Base-by-base conservation (phyloP, 1,139 yeast genomes). In the Magnusiomyces magnusii region DNA sequence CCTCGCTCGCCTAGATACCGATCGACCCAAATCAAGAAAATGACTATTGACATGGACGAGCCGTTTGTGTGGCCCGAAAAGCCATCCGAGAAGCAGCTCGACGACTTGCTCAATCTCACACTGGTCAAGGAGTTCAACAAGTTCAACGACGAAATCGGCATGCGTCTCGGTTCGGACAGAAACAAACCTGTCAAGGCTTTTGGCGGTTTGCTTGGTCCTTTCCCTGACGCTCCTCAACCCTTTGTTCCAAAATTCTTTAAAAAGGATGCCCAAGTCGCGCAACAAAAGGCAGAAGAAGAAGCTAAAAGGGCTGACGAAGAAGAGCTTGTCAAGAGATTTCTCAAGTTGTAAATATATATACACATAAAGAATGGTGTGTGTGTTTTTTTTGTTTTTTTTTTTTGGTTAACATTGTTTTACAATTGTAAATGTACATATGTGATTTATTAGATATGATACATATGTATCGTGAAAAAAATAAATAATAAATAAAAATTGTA, bases 61-160 rank as follows among this genome's bases (percentile, higher is more conserved):
- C 97, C 98, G 23, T 92, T 92, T 69, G 80, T 91, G 56, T 92
- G 97, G 97, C 98, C 98, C 2, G 84, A 85, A 66, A 80, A 81
- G 55, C 68, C 71, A 47, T 73, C 75, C 34, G 76, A 78, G 64
- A 67, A 67, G 50, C 66, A 71, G 52, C 72, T 75, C 72, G 71
- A 73, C 59, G 69, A 71, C 47, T 67, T 73, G 56, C 67, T 63
- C 24, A 55, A 63, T 44, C 61, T 68, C 23, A 69, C 64, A 47
- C 53, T 64, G 41, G 65, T 62, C 49, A 64, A 64, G 31, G 72
- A 73, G 57, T 64, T 69, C 55, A 59, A 66, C 24, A 67, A 70
- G 59, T 67, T 68, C 60, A 71, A 75, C 27, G 77, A 74, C 47
- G 84, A 81, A 57, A 73, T 69, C 58, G 69, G 68, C 42, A 57